Base-by-base conservation (phyloP, 2,329 filamentous ascomycete genomes). In the Fusarium marasasianum region DNA sequence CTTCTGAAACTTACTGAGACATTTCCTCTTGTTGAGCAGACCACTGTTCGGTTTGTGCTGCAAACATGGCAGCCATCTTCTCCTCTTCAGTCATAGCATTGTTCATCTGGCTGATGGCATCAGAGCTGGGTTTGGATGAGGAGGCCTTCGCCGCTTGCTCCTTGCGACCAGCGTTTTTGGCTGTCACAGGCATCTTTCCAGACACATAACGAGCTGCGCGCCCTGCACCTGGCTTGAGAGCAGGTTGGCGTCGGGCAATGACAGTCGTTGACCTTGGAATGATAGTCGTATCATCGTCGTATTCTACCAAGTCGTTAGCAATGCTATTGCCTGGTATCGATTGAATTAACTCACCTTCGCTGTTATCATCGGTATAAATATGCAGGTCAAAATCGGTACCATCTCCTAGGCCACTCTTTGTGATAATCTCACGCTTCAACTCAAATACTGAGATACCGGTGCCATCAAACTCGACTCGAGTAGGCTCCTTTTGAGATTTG, bases 381-480 rank as follows among this genome's bases (percentile, higher is more conserved):
- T 94, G 92, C 61, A 99, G 90, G 83, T 99, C 96, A 82, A 98
- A 98, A 82, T 99, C 96, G 76, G 94, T 94, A 72, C 96, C 96
- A 84, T 98, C 96, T 77, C 96, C 96, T 76, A 99, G 89, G 71
- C 94, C 94, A 83, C 94, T 97, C 83, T 96, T 94, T 83, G 90
- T 91, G 86, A 99, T 99, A 80, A 99, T 99, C 85, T 98, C 96
- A 86, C 96, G 93, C 87, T 99, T 99, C 81, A 99, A 89, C 82
- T 99, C 97, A 85, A 98, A 99, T 74, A 98, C 96, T 71, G 96
- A 98, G 81, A 98, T 97, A 84, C 94, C 94, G 79, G 96, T 98
- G 81, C 96, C 96, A 84, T 99, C 96, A 83, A 99, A 98, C 81
- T 95, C 94, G 79, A 99, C 95, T 81, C 95, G 91, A 66, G 94